These are phyloP conservation scores for Torrubiellomyces zombiae DNA, from an alignment of 2,329 filamentous ascomycete species.

Conservation along the genomic window DNA sequence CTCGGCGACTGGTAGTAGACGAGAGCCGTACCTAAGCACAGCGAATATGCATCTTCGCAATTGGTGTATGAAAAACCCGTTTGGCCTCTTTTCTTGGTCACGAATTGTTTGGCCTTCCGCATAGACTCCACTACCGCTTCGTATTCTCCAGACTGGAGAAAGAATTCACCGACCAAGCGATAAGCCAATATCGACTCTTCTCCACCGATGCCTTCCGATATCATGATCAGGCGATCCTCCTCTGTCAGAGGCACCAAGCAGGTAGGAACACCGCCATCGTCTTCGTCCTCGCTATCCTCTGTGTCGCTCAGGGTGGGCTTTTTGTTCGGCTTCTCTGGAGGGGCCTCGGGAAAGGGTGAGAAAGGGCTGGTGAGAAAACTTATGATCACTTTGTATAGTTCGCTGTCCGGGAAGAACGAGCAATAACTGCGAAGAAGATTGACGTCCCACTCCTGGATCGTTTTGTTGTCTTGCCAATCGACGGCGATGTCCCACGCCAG, in stretches of 20 bases:
- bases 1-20: constrained; percentile 83
- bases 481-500: constrained; percentile 83
- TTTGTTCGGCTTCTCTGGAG: constrained; percentile 9
- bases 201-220: constrained; percentile 55
- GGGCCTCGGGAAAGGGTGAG: constrained; percentile 52
- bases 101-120: constrained; percentile 51
- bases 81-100: constrained; percentile 42
- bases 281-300: constrained; percentile 42
- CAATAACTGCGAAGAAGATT: constrained; percentile 68
- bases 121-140: constrained; percentile 66
- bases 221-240: constrained; percentile 66
- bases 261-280: constrained; percentile 37
- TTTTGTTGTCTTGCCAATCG: constrained; percentile 72
- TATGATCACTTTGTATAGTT: constrained; percentile 65
- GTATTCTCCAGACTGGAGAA: constrained; percentile 70
- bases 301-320: constrained; percentile 18
- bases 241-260: constrained; percentile 44
- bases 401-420: constrained; percentile 66
- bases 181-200: constrained; percentile 65
- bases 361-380: constrained; percentile 70
- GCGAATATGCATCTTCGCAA: constrained; percentile 55
- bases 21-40: constrained; percentile 70
- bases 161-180: constrained; percentile 69
- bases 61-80: constrained; percentile 55
- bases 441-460: constrained; percentile 60